A percentile compares a stretch with the other conserved stretches of the same genome.
These are phyloP conservation scores for Trypanosoma melophagium DNA, from an alignment of 208 protist genomes.

Conservation along the genomic window DNA sequence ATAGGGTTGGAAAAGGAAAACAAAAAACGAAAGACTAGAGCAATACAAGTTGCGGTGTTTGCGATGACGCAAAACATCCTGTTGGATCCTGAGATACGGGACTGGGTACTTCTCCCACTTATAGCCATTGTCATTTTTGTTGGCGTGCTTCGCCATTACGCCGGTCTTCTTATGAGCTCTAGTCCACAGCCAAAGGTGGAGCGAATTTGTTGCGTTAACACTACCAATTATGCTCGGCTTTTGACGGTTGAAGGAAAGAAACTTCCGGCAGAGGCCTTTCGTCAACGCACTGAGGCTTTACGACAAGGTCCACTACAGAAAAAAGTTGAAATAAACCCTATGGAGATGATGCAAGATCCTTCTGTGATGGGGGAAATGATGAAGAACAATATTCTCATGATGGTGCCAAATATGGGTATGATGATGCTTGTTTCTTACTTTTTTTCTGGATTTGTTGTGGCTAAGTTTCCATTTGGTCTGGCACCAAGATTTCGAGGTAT, in stretches of 20 bases:
- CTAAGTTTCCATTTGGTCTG: conserved; percentile 95
- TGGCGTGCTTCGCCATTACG: conserved; percentile 90
- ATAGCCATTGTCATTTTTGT: conserved; percentile 93
- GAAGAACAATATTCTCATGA: conserved; percentile 93
- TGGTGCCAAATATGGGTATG: conserved; percentile 94
- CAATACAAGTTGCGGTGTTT: neutral
- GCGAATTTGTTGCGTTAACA: conserved; percentile 68
- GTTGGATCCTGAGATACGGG: conserved; percentile 92
- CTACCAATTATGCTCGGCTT: conserved; percentile 60
- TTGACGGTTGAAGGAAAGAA: conserved; percentile 53
- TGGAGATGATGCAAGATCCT: conserved; percentile 93
- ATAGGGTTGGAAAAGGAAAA: neutral
- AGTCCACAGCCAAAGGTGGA: conserved; percentile 46
- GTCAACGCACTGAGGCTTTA: conserved; percentile 56
- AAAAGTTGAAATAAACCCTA: conserved; percentile 81
- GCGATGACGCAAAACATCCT: conserved; percentile 80
- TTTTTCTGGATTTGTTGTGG: conserved; percentile 96
- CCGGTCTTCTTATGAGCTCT: conserved; percentile 56
- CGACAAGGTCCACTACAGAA: conserved; percentile 56
- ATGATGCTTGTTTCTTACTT: conserved; percentile 96
- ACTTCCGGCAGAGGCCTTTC: conserved; percentile 63
- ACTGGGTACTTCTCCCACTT: conserved; percentile 96
- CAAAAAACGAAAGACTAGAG: no score
- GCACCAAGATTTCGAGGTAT: conserved; percentile 93
- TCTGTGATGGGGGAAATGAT: conserved; percentile 93